Evolutionary conservation across 2,329 filamentous ascomycete species (phyloP).

Genomic region (Stachybotrys chartarum): DNA sequence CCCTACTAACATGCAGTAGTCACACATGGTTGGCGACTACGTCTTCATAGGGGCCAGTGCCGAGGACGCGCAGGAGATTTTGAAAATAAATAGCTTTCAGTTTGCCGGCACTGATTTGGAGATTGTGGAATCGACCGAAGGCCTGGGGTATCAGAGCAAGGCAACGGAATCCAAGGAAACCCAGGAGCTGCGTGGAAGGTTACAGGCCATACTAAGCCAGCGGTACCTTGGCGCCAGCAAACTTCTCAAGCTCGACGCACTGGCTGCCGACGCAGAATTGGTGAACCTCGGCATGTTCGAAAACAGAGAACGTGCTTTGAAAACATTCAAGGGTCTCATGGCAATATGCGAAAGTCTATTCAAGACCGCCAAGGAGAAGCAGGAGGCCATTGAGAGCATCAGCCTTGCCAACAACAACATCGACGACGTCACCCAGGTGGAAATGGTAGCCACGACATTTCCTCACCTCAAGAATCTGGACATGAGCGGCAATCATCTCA

Average conservation of each 20-base stretch:
- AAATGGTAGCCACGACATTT: slow-evolving; percentile 68
- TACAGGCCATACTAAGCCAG: slow-evolving; percentile 63
- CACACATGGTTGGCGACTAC: slow-evolving; percentile 60
- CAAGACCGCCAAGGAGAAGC: slow-evolving; percentile 62
- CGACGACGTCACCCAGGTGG: slow-evolving; percentile 63
- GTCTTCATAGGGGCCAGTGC: slow-evolving; percentile 61
- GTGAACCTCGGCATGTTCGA: slow-evolving; percentile 70
- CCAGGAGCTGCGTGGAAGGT: slow-evolving; percentile 57
- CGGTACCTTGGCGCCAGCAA: slow-evolving; percentile 69
- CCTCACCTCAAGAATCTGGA: slow-evolving; percentile 85
- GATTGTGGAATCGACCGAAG: slow-evolving; percentile 42
- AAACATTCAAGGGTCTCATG: slow-evolving; percentile 91
- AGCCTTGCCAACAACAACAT: slow-evolving; percentile 77
- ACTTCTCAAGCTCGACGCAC: slow-evolving; percentile 73
- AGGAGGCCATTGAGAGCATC: slow-evolving; percentile 73
- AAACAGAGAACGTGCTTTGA: slow-evolving; percentile 63
- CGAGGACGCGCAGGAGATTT: slow-evolving; percentile 55
- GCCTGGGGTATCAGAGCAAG: slow-evolving; percentile 22
- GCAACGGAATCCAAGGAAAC: slow-evolving; percentile 43
- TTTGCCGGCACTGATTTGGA: slow-evolving; percentile 61
- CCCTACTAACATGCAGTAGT: slow-evolving; percentile 66
- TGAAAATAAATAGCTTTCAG: slow-evolving; percentile 59
- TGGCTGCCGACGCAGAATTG: slow-evolving; percentile 67
- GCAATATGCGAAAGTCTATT: slow-evolving; percentile 74
- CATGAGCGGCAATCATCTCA: slow-evolving; percentile 75